Base-by-base conservation (phyloP, 768 basidiomycete species). In the Crassisporium funariophilum region DNA sequence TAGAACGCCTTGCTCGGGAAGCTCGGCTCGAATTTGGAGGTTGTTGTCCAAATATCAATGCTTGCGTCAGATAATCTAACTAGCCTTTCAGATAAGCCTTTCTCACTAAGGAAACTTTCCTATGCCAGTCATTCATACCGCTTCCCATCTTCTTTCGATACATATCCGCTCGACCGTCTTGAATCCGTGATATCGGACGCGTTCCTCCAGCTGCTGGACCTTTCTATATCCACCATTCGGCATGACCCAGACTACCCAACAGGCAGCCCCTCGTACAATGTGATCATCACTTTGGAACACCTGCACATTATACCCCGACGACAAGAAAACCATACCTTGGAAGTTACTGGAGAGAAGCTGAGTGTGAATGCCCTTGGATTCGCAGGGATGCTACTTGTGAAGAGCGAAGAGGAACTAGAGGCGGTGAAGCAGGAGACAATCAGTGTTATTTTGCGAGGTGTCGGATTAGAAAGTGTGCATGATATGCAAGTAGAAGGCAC, bases 321-420 rank as follows among this genome's bases (percentile, higher is more conserved):
- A 39, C 66, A 68, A 23, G 91, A 92, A 60, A 66, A 63, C n/a
- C 77, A 86, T 63, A 64, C 58, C 9, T 65, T 88, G 4, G 50
- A 66, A 43, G 74, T 71, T 40, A 79, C 78, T 2, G 79, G 81
- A n/a, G 77, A 81, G 24, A 50, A 65, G 44, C 58, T 98, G 20
- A 80, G 81, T 57, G 74, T 98, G 34, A 97, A 98, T 64, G 78
- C 95, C 35, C 75, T 97, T 38, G 95, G 91, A 11, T 97, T 87
- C 62, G 88, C 91, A 5, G 95, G 95, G 1, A 82, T 91, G 84
- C 57, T 97, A 50, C 78, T 97, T 44, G 91, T 90, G 19, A 91
- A 88, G 72, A 91, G 86, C 52, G 81, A 87, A 44, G 75, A 75
- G 15, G 91, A 95, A 67, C 63, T 91, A 40, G 80, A 83, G 45